Conservation (phyloP, 2,329 filamentous ascomycete species). For the Colletotrichum endophyticum region DNA sequence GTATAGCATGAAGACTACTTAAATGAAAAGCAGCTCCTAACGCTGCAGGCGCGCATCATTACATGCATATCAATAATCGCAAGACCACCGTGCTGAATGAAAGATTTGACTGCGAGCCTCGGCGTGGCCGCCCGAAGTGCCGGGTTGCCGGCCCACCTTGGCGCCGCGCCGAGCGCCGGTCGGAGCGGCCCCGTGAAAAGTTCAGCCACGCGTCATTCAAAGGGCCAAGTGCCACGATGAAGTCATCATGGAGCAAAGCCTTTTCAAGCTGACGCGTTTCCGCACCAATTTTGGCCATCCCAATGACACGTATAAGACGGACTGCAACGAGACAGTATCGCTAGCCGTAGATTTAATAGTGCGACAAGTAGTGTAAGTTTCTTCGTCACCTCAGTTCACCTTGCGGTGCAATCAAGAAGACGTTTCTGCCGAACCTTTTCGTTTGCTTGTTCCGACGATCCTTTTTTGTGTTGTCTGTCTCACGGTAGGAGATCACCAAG, state of each 20-base stretch:
- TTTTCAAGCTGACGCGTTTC: conserved; percentile 4
- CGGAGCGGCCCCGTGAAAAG: not conserved
- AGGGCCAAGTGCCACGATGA: conserved; percentile 11
- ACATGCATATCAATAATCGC: not conserved
- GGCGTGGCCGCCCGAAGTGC: not conserved
- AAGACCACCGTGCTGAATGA: not conserved
- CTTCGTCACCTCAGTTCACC: not conserved
- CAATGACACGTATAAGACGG: not conserved
- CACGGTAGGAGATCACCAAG: not conserved
- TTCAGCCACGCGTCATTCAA: conserved; percentile 3
- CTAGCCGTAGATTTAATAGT: not conserved
- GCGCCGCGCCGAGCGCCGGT: not conserved
- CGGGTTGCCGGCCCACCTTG: conserved; percentile 11
- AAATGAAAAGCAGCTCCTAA: not conserved
- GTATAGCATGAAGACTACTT: not conserved
- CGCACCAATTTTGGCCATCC: not conserved
- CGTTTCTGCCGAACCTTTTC: not conserved
- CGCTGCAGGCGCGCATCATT: not conserved
- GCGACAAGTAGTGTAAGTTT: not conserved
- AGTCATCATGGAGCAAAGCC: conserved; percentile 3
- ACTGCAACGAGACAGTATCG: not conserved
- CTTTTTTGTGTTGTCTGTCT: not conserved
- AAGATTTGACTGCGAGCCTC: not conserved
- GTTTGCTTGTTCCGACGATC: not conserved
- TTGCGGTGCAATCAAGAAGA: not conserved